phyloP scores from a whole-genome alignment of 2,329 filamentous ascomycete species.

The Fusarium verrucosum region DNA sequence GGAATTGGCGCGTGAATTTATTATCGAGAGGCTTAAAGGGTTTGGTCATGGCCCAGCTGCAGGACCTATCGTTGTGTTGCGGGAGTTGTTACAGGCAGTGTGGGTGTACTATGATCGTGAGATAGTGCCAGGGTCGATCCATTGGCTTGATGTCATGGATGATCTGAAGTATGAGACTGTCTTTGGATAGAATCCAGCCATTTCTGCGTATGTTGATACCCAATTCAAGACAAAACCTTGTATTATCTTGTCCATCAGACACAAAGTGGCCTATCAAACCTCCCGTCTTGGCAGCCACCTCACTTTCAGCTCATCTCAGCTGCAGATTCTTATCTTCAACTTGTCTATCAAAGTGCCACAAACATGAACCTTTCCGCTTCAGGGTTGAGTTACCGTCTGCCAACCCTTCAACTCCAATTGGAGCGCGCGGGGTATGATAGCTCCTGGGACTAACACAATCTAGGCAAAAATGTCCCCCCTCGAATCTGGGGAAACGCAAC shows the following conservation, averaged over 20 bases:
- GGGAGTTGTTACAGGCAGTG: conserved; percentile 25
- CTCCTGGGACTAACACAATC: conserved; percentile 18
- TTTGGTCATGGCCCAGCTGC: conserved; percentile 7
- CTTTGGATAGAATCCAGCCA: conserved; percentile 14
- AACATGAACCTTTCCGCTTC: conserved; percentile 20
- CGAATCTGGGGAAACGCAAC: conserved; percentile 26
- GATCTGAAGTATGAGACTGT: conserved; percentile 33
- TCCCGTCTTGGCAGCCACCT: conserved; percentile 3
- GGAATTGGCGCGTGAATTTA: conserved; percentile 16
- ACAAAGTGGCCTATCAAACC: neutral
- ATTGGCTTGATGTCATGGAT: conserved; percentile 28
- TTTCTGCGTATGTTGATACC: neutral
- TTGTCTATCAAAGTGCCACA: neutral
- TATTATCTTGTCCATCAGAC: neutral
- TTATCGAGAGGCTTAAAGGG: conserved; percentile 11
- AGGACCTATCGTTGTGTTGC: conserved; percentile 21
- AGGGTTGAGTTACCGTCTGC: conserved; percentile 27
- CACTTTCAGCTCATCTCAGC: neutral
- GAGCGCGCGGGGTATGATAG: conserved; percentile 24
- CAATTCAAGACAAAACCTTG: neutral
- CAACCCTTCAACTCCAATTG: neutral
- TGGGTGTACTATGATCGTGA: conserved; percentile 30
- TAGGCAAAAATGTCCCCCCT: conserved; percentile 31
- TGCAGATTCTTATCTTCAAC: conserved; percentile 26
- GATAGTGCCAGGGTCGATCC: conserved; percentile 13